Conservation (phyloP, 371 early-diverging fungal genomes). For the Capillidium heterosporum region DNA sequence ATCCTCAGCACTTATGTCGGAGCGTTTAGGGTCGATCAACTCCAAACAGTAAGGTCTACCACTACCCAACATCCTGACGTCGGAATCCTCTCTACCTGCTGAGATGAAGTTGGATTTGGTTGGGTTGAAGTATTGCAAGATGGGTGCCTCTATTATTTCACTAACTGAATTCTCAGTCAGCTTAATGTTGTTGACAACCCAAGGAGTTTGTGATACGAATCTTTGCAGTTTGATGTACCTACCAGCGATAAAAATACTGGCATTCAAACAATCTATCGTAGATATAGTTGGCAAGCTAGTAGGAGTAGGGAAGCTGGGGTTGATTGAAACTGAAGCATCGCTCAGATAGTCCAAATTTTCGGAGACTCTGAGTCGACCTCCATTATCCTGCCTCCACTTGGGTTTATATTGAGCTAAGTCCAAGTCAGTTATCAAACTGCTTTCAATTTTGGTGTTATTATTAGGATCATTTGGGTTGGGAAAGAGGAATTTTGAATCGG, state of each 20-base stretch:
- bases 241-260: conserved; percentile 17
- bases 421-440: too few species aligned
- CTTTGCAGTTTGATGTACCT: conserved; percentile 77
- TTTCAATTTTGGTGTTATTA: too few species aligned
- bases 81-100: conserved; percentile 93
- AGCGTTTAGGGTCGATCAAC: conserved; percentile 53
- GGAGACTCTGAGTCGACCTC: too few species aligned
- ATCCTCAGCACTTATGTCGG: conserved; percentile 16
- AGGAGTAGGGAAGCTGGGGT: too few species aligned
- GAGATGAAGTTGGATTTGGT: conserved; percentile 65
- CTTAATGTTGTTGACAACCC: conserved; percentile 46
- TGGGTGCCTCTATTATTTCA: conserved; percentile 44
- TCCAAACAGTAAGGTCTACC: conserved; percentile 92
- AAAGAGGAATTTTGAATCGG: too few species aligned
- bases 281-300: too few species aligned
- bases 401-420: too few species aligned
- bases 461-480: too few species aligned
- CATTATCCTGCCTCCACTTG: too few species aligned
- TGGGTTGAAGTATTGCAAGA: conserved; percentile 28
- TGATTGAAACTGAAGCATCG: too few species aligned
- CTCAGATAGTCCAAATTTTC: too few species aligned
- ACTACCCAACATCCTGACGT: conserved; percentile 87
- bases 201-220: conserved; percentile 77
- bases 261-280: too few species aligned
- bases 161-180: conserved; percentile 63